Conservation (phyloP, 352 stramenopile species). For the Aphanomyces euteiches region DNA sequence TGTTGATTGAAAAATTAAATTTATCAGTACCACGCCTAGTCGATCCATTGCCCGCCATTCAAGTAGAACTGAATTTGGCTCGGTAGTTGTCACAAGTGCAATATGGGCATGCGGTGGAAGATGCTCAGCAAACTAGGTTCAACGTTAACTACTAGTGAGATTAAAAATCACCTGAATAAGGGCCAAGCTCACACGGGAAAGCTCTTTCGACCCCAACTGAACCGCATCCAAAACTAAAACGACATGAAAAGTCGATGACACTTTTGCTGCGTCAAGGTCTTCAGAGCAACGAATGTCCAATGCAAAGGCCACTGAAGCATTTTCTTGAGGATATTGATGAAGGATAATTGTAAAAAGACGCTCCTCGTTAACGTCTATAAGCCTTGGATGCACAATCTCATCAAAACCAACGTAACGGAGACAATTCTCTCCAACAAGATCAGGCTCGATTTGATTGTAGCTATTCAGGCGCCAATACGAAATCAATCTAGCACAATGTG, state of each 20-base stretch:
- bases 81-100: background rate
- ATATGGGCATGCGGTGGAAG: background rate
- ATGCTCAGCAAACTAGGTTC: background rate
- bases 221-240: background rate
- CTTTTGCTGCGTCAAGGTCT: background rate
- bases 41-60: background rate
- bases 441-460: background rate
- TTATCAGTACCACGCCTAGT: background rate
- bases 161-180: background rate
- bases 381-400: background rate
- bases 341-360: background rate
- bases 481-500: background rate
- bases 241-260: background rate
- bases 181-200: background rate
- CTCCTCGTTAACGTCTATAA: background rate
- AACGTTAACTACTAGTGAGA: too few species aligned
- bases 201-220: background rate
- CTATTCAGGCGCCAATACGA: slow-evolving; percentile 10
- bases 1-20: background rate
- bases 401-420: slow-evolving; percentile 7
- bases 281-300: background rate
- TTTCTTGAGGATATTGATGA: too few species aligned
- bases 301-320: background rate
- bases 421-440: background rate
- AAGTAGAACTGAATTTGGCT: background rate